Base-by-base conservation (phyloP, 306 rosid genomes). In the Prunus persica region DNA sequence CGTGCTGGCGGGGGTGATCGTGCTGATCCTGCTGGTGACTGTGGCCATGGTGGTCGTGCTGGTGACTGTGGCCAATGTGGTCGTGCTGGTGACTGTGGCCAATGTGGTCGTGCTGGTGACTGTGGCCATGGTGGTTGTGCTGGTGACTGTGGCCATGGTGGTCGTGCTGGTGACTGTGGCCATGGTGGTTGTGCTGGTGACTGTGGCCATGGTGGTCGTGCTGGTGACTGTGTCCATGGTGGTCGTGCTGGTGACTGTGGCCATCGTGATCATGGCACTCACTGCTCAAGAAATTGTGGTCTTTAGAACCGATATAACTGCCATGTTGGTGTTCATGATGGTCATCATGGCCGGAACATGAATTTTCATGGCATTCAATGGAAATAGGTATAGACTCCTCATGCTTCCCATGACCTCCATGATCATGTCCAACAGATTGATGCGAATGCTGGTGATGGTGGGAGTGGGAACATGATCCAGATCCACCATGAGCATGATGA, bases 401-500 rank as follows among this genome's bases (percentile, higher is more conserved):
- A 65, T 79, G 80, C 76, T 62, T 78, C 63, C 46, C 81, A 64
- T 65, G 49, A 64, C 58, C 78, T 61, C 49, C 73, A 9, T 77
- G 88, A 63, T 75, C 77, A 63, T 72, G 91, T 50, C 75, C 76
- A 69, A 6, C 54, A 46, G 83, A 85, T 67, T 69, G 78, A 28
- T 78, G 85, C 8, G 24, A 56, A 74, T 91, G 86, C 32, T 78
- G 78, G 71, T 75, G 83, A 30, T 76, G 78, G 51, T 79, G 79
- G 10, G 86, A 76, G 41, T 81, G 80, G 15, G 87, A 78, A 75
- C 80, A 77, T 22, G 87, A 80, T 57, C 91, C 91, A 20, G 93
- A 81, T 72, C 86, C 89, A 79, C 96, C 97, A 81, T 93, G 98
- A 46, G 96, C 98, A 82, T 88, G 98, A 82, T 91, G 98, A 82